Evolutionary conservation across 1,284 basidiomycete species (phyloP), one percentile per base, ranked within the genome.

Genomic region (Tetrapyrgos nigripes): DNA sequence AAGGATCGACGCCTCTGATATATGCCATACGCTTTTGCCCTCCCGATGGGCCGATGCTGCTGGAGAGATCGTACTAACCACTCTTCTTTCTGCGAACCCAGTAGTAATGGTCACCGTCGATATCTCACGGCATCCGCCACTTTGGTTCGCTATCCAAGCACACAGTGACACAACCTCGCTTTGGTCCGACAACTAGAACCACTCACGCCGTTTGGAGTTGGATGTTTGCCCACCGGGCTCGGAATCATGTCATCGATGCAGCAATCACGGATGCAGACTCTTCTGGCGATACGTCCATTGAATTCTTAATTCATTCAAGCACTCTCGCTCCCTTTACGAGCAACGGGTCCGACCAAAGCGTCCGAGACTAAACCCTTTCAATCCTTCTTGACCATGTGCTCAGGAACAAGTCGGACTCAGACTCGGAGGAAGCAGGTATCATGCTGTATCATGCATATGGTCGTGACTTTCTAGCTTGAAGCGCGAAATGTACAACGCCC

Each of bases 1-100:
- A 50, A 50, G 48, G 48, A 10, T 50, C 48, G 8, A 50, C 48
- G 10, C 48, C 48, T 11, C 27, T 50, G 19, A 50, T 50, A 11
- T 27, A 50, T 50, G 10, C 13, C 27, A 50, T n/a, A 13, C 48
- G 48, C 23, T 50, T 50, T 27, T 50, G 48, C 26, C 48, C 48
- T 5, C 10, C n/a, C n/a, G n/a, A n/a, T n/a, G n/a, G n/a, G n/a
- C 27, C 21, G 48, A n/a, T 11, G 10, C 10, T n/a, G 48, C 48
- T 5, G 21, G 11, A 29, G 27, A 50, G 17, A 31, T 50, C 26
- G 48, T n/a, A n/a, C n/a, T 21, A 5, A 29, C 24, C 27, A 29
- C 21, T 50, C 48, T 50, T n/a, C 48, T 50, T 50, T 27, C 23
- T 5, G 48, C 48, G 8, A 29, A 29, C 26, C 48, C 48, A 23